Evolutionary conservation across 345 rosid species (phyloP).

Genomic region (Eucalyptus urophylla): DNA sequence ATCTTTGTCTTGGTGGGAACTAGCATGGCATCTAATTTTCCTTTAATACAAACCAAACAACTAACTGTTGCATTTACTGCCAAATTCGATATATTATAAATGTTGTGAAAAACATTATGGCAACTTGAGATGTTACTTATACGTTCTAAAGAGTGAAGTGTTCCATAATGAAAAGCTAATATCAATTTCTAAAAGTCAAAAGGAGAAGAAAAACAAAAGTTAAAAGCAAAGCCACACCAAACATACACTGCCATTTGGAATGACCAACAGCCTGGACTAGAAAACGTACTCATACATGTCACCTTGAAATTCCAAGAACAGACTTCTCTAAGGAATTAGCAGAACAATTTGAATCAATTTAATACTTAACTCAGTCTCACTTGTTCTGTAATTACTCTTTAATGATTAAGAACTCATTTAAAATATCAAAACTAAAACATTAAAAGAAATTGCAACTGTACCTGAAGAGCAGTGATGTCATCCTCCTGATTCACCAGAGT

Average conservation of each 20-base stretch:
- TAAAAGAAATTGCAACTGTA: neutral
- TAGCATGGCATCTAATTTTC: neutral
- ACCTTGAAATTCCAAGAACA: neutral
- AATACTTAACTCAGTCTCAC: neutral
- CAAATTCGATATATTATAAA: neutral
- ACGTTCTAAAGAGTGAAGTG: neutral
- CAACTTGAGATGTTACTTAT: neutral
- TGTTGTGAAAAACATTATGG: neutral
- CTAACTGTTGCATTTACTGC: neutral
- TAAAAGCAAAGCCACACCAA: neutral
- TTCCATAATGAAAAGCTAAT: neutral
- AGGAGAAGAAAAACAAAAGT: neutral
- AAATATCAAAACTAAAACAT: neutral
- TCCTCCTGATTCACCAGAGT: conserved; percentile 88
- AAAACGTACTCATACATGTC: neutral
- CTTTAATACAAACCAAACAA: neutral
- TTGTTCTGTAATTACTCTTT: neutral
- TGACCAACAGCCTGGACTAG: neutral
- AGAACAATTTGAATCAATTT: neutral
- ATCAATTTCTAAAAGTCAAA: neutral
- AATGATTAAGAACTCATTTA: neutral
- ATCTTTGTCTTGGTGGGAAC: neutral
- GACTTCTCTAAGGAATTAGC: neutral
- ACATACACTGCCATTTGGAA: neutral
- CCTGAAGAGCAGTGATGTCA: conserved; percentile 77